phyloP scores from a whole-genome alignment of 768 basidiomycete species.

The Pisolithus orientalis region DNA sequence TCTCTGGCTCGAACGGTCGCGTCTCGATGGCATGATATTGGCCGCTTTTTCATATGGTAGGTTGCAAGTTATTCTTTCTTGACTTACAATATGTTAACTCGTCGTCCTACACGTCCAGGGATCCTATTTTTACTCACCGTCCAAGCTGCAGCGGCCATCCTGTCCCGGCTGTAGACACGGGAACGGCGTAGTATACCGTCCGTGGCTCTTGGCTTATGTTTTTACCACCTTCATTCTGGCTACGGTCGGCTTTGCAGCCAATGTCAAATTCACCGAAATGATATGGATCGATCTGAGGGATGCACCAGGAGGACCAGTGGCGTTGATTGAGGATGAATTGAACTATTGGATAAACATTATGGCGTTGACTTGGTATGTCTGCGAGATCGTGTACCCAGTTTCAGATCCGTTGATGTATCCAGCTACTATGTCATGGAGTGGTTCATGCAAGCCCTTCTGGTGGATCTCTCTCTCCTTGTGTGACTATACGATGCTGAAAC shows the following conservation, averaged over 20 bases:
- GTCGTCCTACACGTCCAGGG: slow-evolving; percentile 7
- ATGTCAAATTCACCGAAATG: slow-evolving; percentile 24
- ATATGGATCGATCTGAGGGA: slow-evolving; percentile 28
- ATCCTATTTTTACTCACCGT: slow-evolving; percentile 18
- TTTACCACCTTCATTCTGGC: slow-evolving; percentile 21
- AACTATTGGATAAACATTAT: slow-evolving; percentile 14
- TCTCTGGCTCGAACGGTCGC: slow-evolving; percentile 24
- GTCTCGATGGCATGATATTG: slow-evolving; percentile 18
- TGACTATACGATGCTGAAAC: not conserved
- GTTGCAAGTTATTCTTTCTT: not conserved
- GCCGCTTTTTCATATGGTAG: slow-evolving; percentile 17
- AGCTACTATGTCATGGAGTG: slow-evolving; percentile 26
- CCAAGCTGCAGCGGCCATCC: slow-evolving; percentile 10
- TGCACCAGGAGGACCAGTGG: slow-evolving; percentile 7
- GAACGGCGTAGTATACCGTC: slow-evolving; percentile 1
- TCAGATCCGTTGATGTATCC: not conserved
- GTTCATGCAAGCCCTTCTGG: slow-evolving; percentile 22
- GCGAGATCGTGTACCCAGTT: not conserved
- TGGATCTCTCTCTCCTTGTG: not conserved
- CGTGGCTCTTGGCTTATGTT: slow-evolving; percentile 16
- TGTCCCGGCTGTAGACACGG: not conserved
- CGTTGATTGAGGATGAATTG: slow-evolving; percentile 9
- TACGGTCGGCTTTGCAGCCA: slow-evolving; percentile 18
- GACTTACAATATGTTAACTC: not conserved
- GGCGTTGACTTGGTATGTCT: slow-evolving; percentile 13